Base-by-base conservation (phyloP, 148 eudicot genomes). In the Polygonum aviculare region DNA sequence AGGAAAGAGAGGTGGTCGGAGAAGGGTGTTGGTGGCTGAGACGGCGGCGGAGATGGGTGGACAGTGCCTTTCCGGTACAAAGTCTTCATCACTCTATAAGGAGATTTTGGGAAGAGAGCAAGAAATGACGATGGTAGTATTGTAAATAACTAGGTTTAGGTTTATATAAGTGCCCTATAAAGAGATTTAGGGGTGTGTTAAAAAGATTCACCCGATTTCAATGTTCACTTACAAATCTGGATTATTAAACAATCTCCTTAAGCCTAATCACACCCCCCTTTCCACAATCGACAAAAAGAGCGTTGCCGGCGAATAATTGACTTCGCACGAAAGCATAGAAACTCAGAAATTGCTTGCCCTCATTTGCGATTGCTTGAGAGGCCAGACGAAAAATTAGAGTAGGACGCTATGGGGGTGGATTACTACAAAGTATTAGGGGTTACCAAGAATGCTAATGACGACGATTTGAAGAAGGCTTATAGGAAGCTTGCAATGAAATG, bases 391-490 rank as follows among this genome's bases (percentile, higher is more conserved):
- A 65, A 78, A 81, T 80, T 80, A 78, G 76, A 60, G 67, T 73
- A 39, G 83, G 33, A 3, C 49, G 63, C 18, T 33, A 88, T 88
- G 91, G 91, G 89, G 40, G 91, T 81, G 15, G 91, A 88, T 78
- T 88, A 86, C 57, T 88, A 88, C 82, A 88, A 78, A 50, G 74
- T 88, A 8, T 81, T 88, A 76, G 82, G 82, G 49, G 91, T 88
- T 50, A 84, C 84, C 73, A 84, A 77, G 60, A 83, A 81, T 49
- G 91, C 89, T 5, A 86, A 76, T 40, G 91, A 88, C 74, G 91
- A 88, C 75, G 91, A 88, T 55, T 81, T 88, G 86, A 88, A 88
- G 86, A 88, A 88, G 65, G 91, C 91, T 51, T 88, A 88, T 67
- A 78, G 87, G 71, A 88, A 86, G 72, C 78, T 88, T 12, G 90